Conservation (phyloP, 345 rosid genomes). For the Gynandropsis gynandra region DNA sequence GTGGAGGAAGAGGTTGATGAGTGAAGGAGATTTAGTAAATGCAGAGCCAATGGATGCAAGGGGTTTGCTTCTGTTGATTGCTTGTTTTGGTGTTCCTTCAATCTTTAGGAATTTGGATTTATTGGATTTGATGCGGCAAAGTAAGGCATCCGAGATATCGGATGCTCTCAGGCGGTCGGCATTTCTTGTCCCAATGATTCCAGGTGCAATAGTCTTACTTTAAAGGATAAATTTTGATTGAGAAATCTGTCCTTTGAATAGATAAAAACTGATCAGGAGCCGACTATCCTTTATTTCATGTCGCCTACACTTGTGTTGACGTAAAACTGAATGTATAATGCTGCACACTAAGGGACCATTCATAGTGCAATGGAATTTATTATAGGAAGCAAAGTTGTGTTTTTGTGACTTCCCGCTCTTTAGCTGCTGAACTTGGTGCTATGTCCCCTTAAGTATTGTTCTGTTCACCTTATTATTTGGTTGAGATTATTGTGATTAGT, state of each 20-base stretch:
- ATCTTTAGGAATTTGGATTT: conserved; percentile 42
- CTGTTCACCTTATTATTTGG: neutral
- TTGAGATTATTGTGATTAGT: neutral
- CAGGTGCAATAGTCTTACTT: conserved; percentile 37
- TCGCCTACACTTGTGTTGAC: too few relatives aligned
- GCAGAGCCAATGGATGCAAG: conserved; percentile 52
- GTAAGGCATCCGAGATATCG: conserved; percentile 36
- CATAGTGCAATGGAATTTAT: too few relatives aligned
- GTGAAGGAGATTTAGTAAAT: conserved; percentile 50
- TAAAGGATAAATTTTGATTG: neutral
- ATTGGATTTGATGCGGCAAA: conserved; percentile 40
- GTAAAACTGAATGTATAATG: too few relatives aligned
- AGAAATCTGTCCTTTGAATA: conserved; percentile 12
- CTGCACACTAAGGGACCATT: too few relatives aligned
- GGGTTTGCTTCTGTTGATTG: conserved; percentile 60
- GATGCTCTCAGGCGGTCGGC: conserved; percentile 41
- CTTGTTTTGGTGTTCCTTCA: conserved; percentile 59
- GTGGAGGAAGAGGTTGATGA: conserved; percentile 59
- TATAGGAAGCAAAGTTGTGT: too few relatives aligned
- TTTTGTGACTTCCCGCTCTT: too few relatives aligned
- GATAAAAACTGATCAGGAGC: neutral
- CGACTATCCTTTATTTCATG: too few relatives aligned
- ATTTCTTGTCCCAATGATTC: conserved; percentile 34
- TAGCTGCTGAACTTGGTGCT: conserved; percentile 4
- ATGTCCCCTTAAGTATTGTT: neutral